Evolutionary conservation across 1,139 yeast species (phyloP).

Genomic region (Nadsonia starkeyi-henricii): DNA sequence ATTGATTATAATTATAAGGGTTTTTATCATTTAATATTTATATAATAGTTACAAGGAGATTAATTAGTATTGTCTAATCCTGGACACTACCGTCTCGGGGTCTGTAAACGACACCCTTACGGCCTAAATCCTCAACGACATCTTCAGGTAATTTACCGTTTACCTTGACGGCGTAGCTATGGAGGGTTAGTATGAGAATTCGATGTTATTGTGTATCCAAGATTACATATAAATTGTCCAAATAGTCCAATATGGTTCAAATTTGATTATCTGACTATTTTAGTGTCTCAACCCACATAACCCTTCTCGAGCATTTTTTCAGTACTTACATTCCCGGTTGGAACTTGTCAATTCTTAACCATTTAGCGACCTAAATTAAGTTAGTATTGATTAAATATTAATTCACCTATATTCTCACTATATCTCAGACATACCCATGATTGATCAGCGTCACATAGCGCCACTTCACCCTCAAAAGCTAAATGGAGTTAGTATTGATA

Average conservation of each 20-base stretch:
- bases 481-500: conserved; percentile 1
- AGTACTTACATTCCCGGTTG: conserved; percentile 54
- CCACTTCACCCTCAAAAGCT: conserved; percentile 88
- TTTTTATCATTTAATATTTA: too few species aligned
- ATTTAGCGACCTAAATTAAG: conserved; percentile 55
- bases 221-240: too few species aligned
- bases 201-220: too few species aligned
- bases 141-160: conserved; percentile 87
- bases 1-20: too few species aligned
- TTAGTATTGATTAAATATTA: too few species aligned
- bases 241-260: too few species aligned
- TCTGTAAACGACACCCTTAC: conserved; percentile 66
- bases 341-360: conserved; percentile 87
- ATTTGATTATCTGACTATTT: too few species aligned
- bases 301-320: too few species aligned
- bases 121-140: conserved; percentile 55
- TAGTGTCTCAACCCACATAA: too few species aligned
- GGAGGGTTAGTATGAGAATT: neutral
- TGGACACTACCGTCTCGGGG: conserved; percentile 95
- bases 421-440: conserved; percentile 51
- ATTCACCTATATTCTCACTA: too few species aligned
- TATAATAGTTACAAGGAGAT: neutral
- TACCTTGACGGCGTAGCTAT: conserved; percentile 70
- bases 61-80: conserved; percentile 31
- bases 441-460: conserved; percentile 68